Base-by-base conservation (phyloP, 768 basidiomycete species). In the Tylopilus rubrobrunneus region DNA sequence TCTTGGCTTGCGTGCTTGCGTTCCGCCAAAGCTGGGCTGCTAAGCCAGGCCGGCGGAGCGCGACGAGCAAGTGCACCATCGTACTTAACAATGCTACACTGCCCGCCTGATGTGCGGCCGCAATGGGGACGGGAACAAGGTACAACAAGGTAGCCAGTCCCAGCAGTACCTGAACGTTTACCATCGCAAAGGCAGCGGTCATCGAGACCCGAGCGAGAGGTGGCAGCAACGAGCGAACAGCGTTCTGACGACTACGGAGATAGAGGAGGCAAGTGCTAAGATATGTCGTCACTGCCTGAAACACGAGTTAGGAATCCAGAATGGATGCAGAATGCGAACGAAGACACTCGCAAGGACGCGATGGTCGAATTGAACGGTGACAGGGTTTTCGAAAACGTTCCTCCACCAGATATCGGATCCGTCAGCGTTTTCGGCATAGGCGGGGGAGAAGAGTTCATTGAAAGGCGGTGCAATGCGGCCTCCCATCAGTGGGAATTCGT, bases 401-500 rank as follows among this genome's bases (percentile, higher is more conserved):
- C 97, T 78, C 92, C 93, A 96, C 87, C 89, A 95, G n/a, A 82
- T 66, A 64, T 97, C 93, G 1, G 82, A 83, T 57, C 80, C 75
- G 67, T 90, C 87, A 0, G 73, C 61, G 29, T 69, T 80, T 68
- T 85, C 83, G 7, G 92, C 82, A 68, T 97, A 98, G 7, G 76
- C 74, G 1, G 78, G 65, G 27, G 89, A 84, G 66, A 95, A 83
- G 25, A 99, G 79, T 68, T 98, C 97, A 36, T 86, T 81, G 7
- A 74, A 56, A 0, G 94, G 93, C 4, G 97, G 97, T 4, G 82
- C 80, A 15, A 98, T 69, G 15, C 84, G 79, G 7, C 89, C 94
- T 36, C 92, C 96, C 96, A 99, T 99, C 5, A 87, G 72, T 0
- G 97, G 97, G 74, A 97, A 99, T 66, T 98, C 96, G 66, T 99